Evolutionary conservation across 2,329 filamentous ascomycete species (phyloP).

Genomic region (Fusarium anthophilum): DNA sequence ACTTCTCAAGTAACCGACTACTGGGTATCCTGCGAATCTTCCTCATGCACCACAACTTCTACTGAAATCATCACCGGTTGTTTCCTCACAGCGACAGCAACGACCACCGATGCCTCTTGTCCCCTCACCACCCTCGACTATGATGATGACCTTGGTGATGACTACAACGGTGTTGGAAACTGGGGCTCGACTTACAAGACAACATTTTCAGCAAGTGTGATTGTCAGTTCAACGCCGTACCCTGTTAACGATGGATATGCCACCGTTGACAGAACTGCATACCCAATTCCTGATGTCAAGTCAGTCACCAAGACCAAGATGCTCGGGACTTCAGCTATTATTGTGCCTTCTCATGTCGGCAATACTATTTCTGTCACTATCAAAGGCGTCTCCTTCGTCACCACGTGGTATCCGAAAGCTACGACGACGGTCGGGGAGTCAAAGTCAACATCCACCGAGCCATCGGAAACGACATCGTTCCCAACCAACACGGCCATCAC

Average conservation of each 20-base stretch:
- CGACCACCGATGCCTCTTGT: background rate
- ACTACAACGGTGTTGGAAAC: background rate
- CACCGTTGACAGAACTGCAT: slow-evolving; percentile 9
- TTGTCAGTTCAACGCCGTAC: background rate
- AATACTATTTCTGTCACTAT: background rate
- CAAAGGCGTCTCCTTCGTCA: background rate
- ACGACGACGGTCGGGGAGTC: slow-evolving; percentile 1
- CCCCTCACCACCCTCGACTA: background rate
- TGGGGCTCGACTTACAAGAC: background rate
- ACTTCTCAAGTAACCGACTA: slow-evolving; percentile 17
- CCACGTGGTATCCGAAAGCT: background rate
- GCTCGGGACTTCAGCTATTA: background rate
- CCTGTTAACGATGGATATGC: slow-evolving; percentile 6
- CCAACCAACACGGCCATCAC: slow-evolving; percentile 9
- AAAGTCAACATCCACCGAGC: background rate
- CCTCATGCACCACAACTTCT: slow-evolving; percentile 2
- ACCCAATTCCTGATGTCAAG: background rate
- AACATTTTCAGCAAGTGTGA: background rate
- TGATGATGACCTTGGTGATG: background rate
- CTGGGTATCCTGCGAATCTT: slow-evolving; percentile 14
- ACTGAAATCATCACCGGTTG: slow-evolving; percentile 10
- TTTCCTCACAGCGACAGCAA: slow-evolving; percentile 9
- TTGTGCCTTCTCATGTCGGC: background rate
- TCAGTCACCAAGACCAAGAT: slow-evolving; percentile 3
- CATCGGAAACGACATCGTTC: background rate